Percentiles rank a stretch among this genome's conserved stretches.
Conservation (phyloP, 768 basidiomycete genomes). For the Hericium coralloides region DNA sequence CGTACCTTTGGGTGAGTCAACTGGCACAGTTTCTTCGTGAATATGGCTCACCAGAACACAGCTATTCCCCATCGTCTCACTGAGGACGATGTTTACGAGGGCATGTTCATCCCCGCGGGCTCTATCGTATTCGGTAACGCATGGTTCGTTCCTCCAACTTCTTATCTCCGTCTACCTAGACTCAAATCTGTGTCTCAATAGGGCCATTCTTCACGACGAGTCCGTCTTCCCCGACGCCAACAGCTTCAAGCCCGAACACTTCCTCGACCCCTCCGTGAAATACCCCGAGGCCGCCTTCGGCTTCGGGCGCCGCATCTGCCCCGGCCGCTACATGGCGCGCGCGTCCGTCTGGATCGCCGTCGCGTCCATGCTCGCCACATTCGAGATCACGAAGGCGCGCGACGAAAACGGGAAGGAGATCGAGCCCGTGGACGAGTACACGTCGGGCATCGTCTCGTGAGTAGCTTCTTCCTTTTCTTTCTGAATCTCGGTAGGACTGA, state of each 20-base stretch:
- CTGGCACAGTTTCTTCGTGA: too few relatives aligned
- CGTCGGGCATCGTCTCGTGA: constrained; percentile 13
- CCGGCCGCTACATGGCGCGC: constrained; percentile 16
- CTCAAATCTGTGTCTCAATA: background rate
- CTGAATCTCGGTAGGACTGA: background rate
- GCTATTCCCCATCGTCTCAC: background rate
- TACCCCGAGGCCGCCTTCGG: constrained; percentile 10
- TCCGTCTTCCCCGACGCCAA: constrained; percentile 19
- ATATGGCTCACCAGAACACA: background rate
- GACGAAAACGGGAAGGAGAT: constrained; percentile 11
- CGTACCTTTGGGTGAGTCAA: background rate
- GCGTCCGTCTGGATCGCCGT: constrained; percentile 10
- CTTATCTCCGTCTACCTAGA: background rate
- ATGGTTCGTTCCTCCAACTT: background rate
- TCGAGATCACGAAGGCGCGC: constrained; percentile 10
- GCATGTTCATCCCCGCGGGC: background rate
- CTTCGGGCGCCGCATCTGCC: constrained; percentile 7
- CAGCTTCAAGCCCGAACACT: constrained; percentile 23
- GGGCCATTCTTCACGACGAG: constrained; percentile 20
- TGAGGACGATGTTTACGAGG: background rate
- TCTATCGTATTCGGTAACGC: background rate
- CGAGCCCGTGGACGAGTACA: constrained; percentile 9
- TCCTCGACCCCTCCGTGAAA: constrained; percentile 3
- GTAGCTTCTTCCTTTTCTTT: constrained; percentile 7
- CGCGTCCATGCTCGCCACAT: constrained; percentile 12